Evolutionary conservation across 192 early-diverging fungal genomes (phyloP).

Genomic region (Lunasporangiospora selenospora): DNA sequence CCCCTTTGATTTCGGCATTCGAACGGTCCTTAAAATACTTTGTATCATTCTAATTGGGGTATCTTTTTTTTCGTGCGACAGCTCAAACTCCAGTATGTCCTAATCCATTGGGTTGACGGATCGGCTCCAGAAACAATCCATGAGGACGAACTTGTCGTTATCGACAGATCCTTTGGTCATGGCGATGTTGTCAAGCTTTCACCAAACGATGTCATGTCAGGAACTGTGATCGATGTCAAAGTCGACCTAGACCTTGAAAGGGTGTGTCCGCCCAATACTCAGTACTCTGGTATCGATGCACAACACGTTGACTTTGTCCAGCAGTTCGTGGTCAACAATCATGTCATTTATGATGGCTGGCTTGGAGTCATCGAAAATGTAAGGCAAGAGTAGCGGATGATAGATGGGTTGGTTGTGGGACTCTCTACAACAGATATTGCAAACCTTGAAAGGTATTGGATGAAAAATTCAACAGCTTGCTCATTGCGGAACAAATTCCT

Average conservation of each 20-base stretch:
- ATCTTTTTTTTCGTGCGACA: constrained; percentile 2
- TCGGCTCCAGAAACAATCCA: constrained; percentile 26
- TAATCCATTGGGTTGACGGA: constrained; percentile 44
- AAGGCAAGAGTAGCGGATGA: too few species aligned
- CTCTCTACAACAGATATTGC: too few species aligned
- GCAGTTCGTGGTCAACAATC: constrained; percentile 37
- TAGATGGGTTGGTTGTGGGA: too few species aligned
- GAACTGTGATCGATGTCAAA: constrained; percentile 43
- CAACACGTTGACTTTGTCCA: constrained; percentile 42
- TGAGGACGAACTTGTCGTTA: constrained; percentile 45
- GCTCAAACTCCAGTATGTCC: constrained; percentile 37
- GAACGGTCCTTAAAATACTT: not conserved
- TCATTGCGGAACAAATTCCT: not conserved
- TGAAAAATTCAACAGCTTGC: too few species aligned
- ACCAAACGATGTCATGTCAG: constrained; percentile 46
- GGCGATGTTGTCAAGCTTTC: constrained; percentile 51
- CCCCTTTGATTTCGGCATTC: not conserved
- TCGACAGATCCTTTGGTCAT: constrained; percentile 46
- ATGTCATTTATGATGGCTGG: constrained; percentile 51
- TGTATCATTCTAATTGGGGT: too few species aligned
- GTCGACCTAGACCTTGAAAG: constrained; percentile 41
- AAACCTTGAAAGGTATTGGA: too few species aligned
- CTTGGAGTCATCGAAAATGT: constrained; percentile 50
- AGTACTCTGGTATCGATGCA: constrained; percentile 42
- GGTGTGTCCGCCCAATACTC: constrained; percentile 35